Evolutionary conservation across 2,329 filamentous ascomycete species (phyloP).

Genomic region (Fusarium xyrophilum): DNA sequence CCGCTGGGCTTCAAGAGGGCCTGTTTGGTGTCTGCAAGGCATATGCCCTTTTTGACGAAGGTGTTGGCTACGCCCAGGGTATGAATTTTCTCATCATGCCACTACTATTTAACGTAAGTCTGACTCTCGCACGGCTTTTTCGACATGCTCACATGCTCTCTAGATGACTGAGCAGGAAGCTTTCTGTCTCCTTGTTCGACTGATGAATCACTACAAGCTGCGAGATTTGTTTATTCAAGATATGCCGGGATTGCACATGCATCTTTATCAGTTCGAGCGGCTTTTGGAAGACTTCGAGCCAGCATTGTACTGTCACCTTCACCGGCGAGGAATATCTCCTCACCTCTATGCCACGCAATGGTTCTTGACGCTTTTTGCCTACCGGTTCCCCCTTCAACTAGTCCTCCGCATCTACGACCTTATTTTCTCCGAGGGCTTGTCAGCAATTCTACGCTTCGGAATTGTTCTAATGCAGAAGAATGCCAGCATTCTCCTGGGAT

Average conservation of each 20-base stretch:
- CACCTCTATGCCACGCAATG: slow-evolving; percentile 98
- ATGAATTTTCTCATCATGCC: slow-evolving; percentile 99
- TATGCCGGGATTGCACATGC: slow-evolving; percentile 94
- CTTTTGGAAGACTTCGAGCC: slow-evolving; percentile 93
- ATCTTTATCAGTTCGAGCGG: slow-evolving; percentile 93
- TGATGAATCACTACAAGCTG: slow-evolving; percentile 97
- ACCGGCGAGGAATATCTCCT: slow-evolving; percentile 83
- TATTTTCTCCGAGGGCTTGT: slow-evolving; percentile 90
- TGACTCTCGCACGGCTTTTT: too few relatives aligned
- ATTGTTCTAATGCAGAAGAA: slow-evolving; percentile 98
- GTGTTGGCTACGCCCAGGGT: slow-evolving; percentile 94
- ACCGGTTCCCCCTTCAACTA: slow-evolving; percentile 94
- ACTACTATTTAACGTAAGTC: slow-evolving; percentile 83
- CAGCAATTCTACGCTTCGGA: slow-evolving; percentile 92
- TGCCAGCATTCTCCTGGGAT: slow-evolving; percentile 73
- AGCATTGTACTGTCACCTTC: slow-evolving; percentile 91
- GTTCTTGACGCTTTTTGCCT: slow-evolving; percentile 98
- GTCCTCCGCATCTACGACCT: slow-evolving; percentile 97
- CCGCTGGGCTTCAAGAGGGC: slow-evolving; percentile 89
- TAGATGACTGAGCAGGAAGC: slow-evolving; percentile 97
- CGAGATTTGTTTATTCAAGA: slow-evolving; percentile 93
- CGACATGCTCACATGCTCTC: slow-evolving; percentile 11
- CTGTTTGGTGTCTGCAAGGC: slow-evolving; percentile 97
- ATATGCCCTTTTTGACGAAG: slow-evolving; percentile 93
- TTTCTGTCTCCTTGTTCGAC: slow-evolving; percentile 86